Evolutionary conservation across 2,329 filamentous ascomycete species (phyloP), one percentile per base, ranked within the genome.

Genomic region (Pseudogymnoascus sp.): DNA sequence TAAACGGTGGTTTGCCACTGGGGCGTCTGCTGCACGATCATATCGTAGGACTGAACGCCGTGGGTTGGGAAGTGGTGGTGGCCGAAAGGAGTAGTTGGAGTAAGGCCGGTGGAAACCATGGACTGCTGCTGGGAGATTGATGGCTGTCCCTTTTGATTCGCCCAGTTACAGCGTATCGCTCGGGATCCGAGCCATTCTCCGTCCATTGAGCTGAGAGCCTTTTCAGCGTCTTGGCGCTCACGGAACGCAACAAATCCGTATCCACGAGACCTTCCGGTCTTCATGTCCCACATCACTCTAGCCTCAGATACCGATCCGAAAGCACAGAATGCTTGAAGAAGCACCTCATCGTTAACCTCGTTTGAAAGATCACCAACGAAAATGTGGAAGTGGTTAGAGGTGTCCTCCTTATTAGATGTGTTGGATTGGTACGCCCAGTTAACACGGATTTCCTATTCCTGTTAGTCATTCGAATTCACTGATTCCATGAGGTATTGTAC

Each of bases 271-370:
- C 94, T 88, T 68, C 94, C 94, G 36, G 94, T 99, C 84, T 99
- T 99, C 94, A 99, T 99, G 76, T 99, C 94, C 94, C 94, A 99
- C 94, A 99, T 99, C 67, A 99, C 94, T 71, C 94, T 92, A 64
- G 94, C 94, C 77, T 99, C 94, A 2, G 94, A 99, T 58, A 99
- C 92, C 11, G 87, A 91, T 41, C 94, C 94, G 75, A 97, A 99
- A 49, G 91, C 91, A 58, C 91, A 95, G 77, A 99, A 99, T 11
- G 94, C 94, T 76, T 97, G 92, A 14, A 89, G 81, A 22, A 99
- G 83, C 60, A 97, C 86, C 72, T 99, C 94, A 70, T 99, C 94
- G 71, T 99, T 99, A 75, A 99, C 94, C 76, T 99, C 94, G 72
- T 99, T 99, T 70, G 92, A 97, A 62, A 99, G 79, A 74, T 99